These are phyloP conservation scores for Trametes elegans DNA, from an alignment of 768 basidiomycete genomes.

Conservation along the genomic window DNA sequence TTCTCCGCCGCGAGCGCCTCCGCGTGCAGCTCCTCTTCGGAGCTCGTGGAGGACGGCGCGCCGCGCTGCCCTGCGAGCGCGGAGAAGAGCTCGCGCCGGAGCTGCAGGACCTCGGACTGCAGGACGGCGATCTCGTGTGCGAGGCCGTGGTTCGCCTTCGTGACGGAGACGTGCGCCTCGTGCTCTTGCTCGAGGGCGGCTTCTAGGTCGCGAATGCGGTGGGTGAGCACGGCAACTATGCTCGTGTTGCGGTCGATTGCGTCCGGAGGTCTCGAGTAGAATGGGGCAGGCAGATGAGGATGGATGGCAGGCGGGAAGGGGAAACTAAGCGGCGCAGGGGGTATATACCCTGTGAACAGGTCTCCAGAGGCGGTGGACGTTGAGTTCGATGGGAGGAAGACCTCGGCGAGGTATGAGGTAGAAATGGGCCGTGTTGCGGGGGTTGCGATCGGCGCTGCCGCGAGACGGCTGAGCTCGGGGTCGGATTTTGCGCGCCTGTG, in stretches of 20 bases:
- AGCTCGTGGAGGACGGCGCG: background rate
- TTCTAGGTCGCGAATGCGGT: conserved; percentile 21
- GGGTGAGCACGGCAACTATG: conserved; percentile 7
- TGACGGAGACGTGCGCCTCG: background rate
- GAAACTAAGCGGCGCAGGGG: conserved; percentile 3
- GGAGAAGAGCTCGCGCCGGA: conserved; percentile 8
- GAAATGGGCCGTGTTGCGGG: conserved; percentile 18
- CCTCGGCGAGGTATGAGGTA: conserved; percentile 9
- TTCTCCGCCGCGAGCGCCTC: conserved; percentile 14
- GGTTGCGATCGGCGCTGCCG: conserved; percentile 8
- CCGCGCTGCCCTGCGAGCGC: background rate
- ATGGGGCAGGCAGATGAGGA: too few relatives aligned
- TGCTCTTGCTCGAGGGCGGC: conserved; percentile 10
- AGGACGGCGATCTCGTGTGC: conserved; percentile 3
- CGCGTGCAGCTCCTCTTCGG: background rate
- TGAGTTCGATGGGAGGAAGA: background rate
- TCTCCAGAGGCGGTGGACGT: background rate
- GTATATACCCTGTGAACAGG: conserved; percentile 7
- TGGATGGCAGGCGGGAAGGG: background rate
- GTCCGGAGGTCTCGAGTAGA: background rate
- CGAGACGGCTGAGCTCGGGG: conserved; percentile 20
- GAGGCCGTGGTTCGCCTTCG: conserved; percentile 3
- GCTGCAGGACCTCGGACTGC: conserved; percentile 10
- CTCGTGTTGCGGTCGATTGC: background rate
- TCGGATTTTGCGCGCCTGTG: conserved; percentile 26